A percentile compares a stretch with the other conserved stretches of the same genome.
Conservation (phyloP, 2,329 filamentous ascomycete genomes). For the Capronia americana region DNA sequence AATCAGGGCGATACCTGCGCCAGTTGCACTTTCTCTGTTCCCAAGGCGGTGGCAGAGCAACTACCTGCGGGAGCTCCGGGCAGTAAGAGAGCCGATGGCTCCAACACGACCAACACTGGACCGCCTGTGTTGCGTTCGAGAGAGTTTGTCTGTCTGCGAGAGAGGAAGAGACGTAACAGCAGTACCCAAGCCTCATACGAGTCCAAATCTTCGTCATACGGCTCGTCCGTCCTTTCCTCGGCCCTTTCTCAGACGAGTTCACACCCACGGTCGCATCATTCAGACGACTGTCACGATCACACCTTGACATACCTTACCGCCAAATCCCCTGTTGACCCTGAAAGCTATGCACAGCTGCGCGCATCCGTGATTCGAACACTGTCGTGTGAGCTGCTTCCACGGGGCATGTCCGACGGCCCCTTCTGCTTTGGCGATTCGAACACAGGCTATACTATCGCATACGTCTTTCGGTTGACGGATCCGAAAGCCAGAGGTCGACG, state of each 20-base stretch:
- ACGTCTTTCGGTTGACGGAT: constrained; percentile 65
- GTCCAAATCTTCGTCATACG: constrained; percentile 41
- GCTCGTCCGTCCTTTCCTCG: constrained; percentile 45
- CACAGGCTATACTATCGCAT: constrained; percentile 65
- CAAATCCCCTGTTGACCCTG: constrained; percentile 60
- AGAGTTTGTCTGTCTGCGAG: constrained; percentile 60
- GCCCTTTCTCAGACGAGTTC: constrained; percentile 40
- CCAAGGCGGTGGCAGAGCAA: constrained; percentile 60
- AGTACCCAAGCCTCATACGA: constrained; percentile 46
- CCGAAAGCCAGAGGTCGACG: constrained; percentile 63
- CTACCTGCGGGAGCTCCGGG: constrained; percentile 61
- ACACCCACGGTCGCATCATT: constrained; percentile 41
- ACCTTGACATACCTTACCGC: constrained; percentile 65
- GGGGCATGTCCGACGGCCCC: constrained; percentile 63
- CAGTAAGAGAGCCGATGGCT: constrained; percentile 56
- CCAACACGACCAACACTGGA: constrained; percentile 52
- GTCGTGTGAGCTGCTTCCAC: constrained; percentile 63
- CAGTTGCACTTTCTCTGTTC: constrained; percentile 63
- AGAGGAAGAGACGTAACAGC: constrained; percentile 23
- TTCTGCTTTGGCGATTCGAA: constrained; percentile 63
- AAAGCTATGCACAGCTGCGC: constrained; percentile 61
- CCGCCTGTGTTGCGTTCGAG: constrained; percentile 63
- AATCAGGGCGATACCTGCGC: constrained; percentile 62
- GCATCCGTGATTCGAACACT: constrained; percentile 65
- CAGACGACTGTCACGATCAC: constrained; percentile 57